A percentile compares a stretch with the other conserved stretches of the same genome.
Conservation (phyloP, 2,329 filamentous ascomycete species). For the Aspergillus pseudotamarii region DNA sequence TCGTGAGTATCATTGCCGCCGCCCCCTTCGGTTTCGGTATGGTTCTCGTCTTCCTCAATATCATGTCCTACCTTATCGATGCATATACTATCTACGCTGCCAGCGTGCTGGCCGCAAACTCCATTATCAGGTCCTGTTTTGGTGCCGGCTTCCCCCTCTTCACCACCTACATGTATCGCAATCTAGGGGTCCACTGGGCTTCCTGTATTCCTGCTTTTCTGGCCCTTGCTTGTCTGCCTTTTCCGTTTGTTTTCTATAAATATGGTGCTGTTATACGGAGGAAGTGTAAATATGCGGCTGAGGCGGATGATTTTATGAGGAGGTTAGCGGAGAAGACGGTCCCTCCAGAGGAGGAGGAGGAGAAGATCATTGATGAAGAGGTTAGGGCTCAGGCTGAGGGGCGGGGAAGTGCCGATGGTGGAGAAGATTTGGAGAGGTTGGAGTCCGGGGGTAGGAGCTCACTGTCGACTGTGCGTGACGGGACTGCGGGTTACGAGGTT, state of each 20-base stretch:
- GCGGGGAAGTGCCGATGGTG: not conserved
- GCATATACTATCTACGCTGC: slow-evolving; percentile 41
- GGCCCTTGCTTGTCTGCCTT: slow-evolving; percentile 37
- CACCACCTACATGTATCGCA: slow-evolving; percentile 42
- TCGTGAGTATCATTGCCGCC: slow-evolving; percentile 32
- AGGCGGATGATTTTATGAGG: slow-evolving; percentile 34
- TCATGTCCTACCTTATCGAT: slow-evolving; percentile 43
- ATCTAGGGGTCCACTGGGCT: slow-evolving; percentile 47
- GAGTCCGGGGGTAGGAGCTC: slow-evolving; percentile 10
- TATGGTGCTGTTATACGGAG: slow-evolving; percentile 38
- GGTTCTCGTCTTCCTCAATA: slow-evolving; percentile 35
- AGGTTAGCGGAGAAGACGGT: slow-evolving; percentile 24
- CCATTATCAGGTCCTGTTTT: slow-evolving; percentile 44
- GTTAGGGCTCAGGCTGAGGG: not conserved
- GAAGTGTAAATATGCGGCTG: slow-evolving; percentile 40
- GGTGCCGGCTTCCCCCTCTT: slow-evolving; percentile 49
- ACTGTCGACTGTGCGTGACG: slow-evolving; percentile 14
- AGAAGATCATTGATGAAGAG: not conserved
- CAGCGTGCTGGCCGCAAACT: slow-evolving; percentile 41
- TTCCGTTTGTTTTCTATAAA: slow-evolving; percentile 43
- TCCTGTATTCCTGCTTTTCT: slow-evolving; percentile 43
- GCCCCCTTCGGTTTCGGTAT: slow-evolving; percentile 39
- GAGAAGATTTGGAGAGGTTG: not conserved
- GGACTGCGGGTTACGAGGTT: slow-evolving; percentile 25
- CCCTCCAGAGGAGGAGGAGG: not conserved